phyloP scores from a whole-genome alignment of 768 basidiomycete genomes.

The Pleurotus pulmonarius region DNA sequence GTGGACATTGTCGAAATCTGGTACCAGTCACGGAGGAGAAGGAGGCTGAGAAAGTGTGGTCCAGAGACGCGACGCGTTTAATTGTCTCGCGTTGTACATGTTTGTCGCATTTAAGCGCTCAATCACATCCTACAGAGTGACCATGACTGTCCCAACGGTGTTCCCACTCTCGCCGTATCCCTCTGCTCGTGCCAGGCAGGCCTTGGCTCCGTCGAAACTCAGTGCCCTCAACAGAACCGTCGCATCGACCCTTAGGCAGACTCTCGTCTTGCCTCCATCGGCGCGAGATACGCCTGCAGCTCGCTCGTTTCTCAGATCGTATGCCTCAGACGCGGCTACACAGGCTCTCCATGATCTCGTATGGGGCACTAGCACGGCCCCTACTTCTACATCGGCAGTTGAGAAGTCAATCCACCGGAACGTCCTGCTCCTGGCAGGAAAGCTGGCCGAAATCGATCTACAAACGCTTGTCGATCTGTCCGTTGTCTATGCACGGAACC shows the following conservation, averaged over 20 bases:
- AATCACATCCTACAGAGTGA: neutral
- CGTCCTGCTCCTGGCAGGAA: slow-evolving; percentile 55
- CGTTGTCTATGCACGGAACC: slow-evolving; percentile 46
- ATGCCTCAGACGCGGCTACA: slow-evolving; percentile 52
- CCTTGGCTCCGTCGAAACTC: slow-evolving; percentile 49
- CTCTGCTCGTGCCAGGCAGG: slow-evolving; percentile 41
- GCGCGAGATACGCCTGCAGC: slow-evolving; percentile 44
- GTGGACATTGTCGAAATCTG: slow-evolving; percentile 4
- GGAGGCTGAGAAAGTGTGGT: too few relatives aligned
- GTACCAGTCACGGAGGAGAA: too few relatives aligned
- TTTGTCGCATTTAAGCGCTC: neutral
- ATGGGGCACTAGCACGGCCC: slow-evolving; percentile 41
- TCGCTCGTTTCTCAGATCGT: slow-evolving; percentile 50
- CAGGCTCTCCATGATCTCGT: slow-evolving; percentile 52
- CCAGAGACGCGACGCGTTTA: too few relatives aligned
- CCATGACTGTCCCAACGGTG: neutral
- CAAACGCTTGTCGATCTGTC: slow-evolving; percentile 61
- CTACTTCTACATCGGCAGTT: slow-evolving; percentile 13
- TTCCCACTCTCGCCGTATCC: slow-evolving; percentile 49
- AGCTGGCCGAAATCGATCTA: slow-evolving; percentile 47
- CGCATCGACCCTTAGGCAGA: slow-evolving; percentile 39
- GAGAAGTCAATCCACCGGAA: slow-evolving; percentile 45
- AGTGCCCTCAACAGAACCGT: slow-evolving; percentile 46
- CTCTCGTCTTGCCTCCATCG: slow-evolving; percentile 42
- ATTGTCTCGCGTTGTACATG: neutral